Percentiles rank a stretch among this genome's conserved stretches.
Evolutionary conservation across 1,284 basidiomycete species (phyloP).

Genomic region (Tylopilus orsonianus): DNA sequence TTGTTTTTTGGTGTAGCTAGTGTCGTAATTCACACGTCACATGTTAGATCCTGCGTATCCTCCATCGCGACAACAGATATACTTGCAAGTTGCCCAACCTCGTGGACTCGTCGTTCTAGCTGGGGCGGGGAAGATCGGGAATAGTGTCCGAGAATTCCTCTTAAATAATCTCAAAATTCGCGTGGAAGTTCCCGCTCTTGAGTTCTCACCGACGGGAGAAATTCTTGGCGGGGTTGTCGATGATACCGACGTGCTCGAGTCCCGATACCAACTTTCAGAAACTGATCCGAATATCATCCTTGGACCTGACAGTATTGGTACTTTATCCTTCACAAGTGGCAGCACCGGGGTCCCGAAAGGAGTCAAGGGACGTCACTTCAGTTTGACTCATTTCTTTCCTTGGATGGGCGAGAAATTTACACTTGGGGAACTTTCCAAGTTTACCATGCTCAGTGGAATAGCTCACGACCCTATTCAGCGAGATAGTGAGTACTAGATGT

Average conservation of each 20-base stretch:
- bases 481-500: constrained; percentile 74
- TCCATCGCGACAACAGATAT: constrained; percentile 91
- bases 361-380: constrained; percentile 93
- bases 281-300: constrained; percentile 81
- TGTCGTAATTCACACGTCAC: constrained; percentile 1
- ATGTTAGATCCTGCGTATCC: constrained; percentile 92
- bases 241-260: constrained; percentile 53
- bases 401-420: constrained; percentile 97
- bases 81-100: constrained; percentile 92
- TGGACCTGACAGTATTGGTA: constrained; percentile 95
- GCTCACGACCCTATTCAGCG: constrained; percentile 99
- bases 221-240: constrained; percentile 65
- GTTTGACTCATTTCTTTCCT: constrained; percentile 98
- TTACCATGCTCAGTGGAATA: constrained; percentile 99
- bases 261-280: constrained; percentile 54
- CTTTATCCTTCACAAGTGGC: constrained; percentile 95
- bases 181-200: constrained; percentile 91
- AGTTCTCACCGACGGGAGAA: constrained; percentile 62
- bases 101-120: constrained; percentile 92
- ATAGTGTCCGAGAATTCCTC: constrained; percentile 86
- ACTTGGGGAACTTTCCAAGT: constrained; percentile 76
- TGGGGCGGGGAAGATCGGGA: constrained; percentile 83
- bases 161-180: constrained; percentile 81
- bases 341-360: constrained; percentile 99
- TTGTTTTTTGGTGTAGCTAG: neutral